Percentiles rank a stretch among this genome's conserved stretches.
Conservation (phyloP, 331 rosid genomes). For the Acacia concinna region DNA sequence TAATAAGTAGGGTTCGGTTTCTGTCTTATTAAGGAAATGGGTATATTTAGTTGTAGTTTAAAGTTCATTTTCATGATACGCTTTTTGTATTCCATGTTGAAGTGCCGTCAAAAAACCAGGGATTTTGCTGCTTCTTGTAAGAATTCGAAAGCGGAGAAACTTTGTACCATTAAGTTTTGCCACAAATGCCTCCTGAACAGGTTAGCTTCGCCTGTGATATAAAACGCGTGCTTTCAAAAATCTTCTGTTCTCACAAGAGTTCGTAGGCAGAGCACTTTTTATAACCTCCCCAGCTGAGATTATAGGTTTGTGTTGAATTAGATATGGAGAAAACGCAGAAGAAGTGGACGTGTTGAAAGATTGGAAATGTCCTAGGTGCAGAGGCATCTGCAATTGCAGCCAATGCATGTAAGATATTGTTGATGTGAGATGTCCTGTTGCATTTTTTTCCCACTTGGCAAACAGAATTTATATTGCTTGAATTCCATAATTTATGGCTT, state of each 20-base stretch:
- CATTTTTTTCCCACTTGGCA: not conserved
- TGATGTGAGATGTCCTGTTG: not conserved
- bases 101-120: slow-evolving; percentile 81
- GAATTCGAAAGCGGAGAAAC: slow-evolving; percentile 40
- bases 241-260: not conserved
- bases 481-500: not conserved
- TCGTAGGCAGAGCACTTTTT: not conserved
- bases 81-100: slow-evolving; percentile 7
- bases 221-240: not conserved
- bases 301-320: slow-evolving; percentile 28
- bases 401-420: slow-evolving; percentile 59
- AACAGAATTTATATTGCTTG: not conserved
- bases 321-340: slow-evolving; percentile 76
- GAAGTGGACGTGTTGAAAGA: slow-evolving; percentile 39
- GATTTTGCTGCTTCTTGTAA: slow-evolving; percentile 50
- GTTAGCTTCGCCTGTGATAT: slow-evolving; percentile 34
- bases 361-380: slow-evolving; percentile 85
- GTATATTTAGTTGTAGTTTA: not conserved
- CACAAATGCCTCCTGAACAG: slow-evolving; percentile 76
- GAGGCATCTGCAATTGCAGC: slow-evolving; percentile 80
- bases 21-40: not conserved
- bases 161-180: slow-evolving; percentile 55
- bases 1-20: not conserved
- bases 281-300: not conserved
- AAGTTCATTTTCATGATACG: not conserved